Evolutionary conservation across 2,329 filamentous ascomycete species (phyloP).

Genomic region (Zasmidium citrigriseum): DNA sequence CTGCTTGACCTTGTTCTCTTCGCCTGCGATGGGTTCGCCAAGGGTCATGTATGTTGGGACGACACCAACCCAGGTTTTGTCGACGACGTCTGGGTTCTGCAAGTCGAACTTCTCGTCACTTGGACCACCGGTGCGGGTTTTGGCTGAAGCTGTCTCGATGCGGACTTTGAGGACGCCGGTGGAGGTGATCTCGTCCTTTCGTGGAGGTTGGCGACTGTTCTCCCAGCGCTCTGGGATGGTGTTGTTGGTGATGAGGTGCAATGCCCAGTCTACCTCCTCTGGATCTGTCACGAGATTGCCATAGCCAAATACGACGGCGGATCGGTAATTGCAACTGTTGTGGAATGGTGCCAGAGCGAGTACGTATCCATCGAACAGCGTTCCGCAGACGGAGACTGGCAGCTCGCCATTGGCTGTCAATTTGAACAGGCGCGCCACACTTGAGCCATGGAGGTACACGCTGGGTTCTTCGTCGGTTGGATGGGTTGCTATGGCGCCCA

Average conservation of each 20-base stretch:
- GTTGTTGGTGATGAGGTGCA: conserved; percentile 75
- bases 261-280: conserved; percentile 74
- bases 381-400: conserved; percentile 71
- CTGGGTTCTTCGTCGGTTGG: conserved; percentile 65
- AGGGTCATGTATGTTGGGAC: conserved; percentile 64
- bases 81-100: conserved; percentile 50
- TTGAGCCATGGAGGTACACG: conserved; percentile 82
- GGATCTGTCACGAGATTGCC: conserved; percentile 70
- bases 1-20: conserved; percentile 59
- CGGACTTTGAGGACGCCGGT: conserved; percentile 71
- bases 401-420: conserved; percentile 53
- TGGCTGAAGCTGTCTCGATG: conserved; percentile 72
- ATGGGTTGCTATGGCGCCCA: conserved; percentile 78
- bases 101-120: conserved; percentile 61
- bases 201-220: conserved; percentile 69
- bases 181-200: conserved; percentile 70
- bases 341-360: conserved; percentile 76
- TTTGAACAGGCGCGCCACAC: conserved; percentile 75
- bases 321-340: conserved; percentile 83
- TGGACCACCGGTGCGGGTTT: conserved; percentile 68
- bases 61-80: conserved; percentile 61
- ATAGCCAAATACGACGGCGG: conserved; percentile 74
- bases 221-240: conserved; percentile 71
- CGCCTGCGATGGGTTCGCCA: conserved; percentile 63
- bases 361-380: conserved; percentile 76